Evolutionary conservation across 2,329 filamentous ascomycete species (phyloP), one percentile per base, ranked within the genome.

Genomic region (Aspergillus proliferans): DNA sequence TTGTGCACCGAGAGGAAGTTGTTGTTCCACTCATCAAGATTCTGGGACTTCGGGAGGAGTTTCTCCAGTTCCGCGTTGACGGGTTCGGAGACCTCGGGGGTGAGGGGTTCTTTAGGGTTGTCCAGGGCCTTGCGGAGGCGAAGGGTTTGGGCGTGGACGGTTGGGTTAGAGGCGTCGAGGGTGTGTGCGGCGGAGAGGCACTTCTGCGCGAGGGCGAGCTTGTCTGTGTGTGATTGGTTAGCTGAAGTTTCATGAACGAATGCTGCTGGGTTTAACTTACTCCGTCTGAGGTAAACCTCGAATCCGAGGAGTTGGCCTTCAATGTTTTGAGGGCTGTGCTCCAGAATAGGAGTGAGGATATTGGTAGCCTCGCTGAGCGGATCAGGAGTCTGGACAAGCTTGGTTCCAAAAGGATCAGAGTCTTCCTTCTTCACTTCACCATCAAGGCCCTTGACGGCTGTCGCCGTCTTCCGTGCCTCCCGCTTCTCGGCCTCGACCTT

Each of bases 301-400:
- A 96, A 97, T 4, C 90, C 93, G 46, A 85, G 82, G 56, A 85
- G 79, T 71, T 98, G 93, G 19, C 82, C 87, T 53, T 93, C 83
- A 43, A 95, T 81, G 64, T 84, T 87, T 73, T 86, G 82, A 2
- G 90, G 85, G 62, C 84, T 91, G 62, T 85, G 86, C 67, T 95
- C 86, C 51, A 98, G 77, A 59, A 98, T 75, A 3, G 88, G 90
- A 14, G 71, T 76, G 49, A 98, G 70, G 66, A 93, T 95, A 68
- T 92, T 95, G 76, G 89, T 86, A 3, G 89, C 89, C 61, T 93
- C 90, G 43, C 83, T 84, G 41, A 98, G 72, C 7, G 93, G 92
- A 48, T 93, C 85, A 50, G 84, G 80, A 3, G 92, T 95, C 52
- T 87, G 82, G 15, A 88, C 82, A 50, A 97, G 77, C 68, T 87